Conservation (phyloP, 192 early-diverging fungal genomes). For the Fimicolochytrium jonesii region DNA sequence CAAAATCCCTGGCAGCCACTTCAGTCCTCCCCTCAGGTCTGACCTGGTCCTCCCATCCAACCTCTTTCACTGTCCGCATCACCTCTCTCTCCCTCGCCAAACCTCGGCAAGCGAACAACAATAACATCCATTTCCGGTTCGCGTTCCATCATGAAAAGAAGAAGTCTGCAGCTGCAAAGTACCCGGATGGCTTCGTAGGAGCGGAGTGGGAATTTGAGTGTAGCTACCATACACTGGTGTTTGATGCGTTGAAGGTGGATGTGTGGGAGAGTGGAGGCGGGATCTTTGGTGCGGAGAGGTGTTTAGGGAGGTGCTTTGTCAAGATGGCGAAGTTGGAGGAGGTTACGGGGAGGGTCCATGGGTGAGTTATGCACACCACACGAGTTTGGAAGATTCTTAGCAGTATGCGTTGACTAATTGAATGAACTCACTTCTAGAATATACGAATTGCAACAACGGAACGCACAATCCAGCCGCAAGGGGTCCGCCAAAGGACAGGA, state of each 20-base stretch:
- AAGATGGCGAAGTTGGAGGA: slow-evolving; percentile 9
- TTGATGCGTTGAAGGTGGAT: slow-evolving; percentile 33
- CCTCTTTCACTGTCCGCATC: no score
- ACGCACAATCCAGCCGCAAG: slow-evolving; percentile 14
- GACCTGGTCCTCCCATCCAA: no score
- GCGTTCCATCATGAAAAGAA: slow-evolving; percentile 20
- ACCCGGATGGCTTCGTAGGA: slow-evolving; percentile 18
- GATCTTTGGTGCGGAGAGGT: slow-evolving; percentile 22
- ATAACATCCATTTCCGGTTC: slow-evolving; percentile 11
- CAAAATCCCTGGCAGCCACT: no score
- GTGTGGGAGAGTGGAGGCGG: slow-evolving; percentile 12
- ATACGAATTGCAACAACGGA: slow-evolving; percentile 18
- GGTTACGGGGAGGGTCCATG: slow-evolving; percentile 6
- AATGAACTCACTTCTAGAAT: no score
- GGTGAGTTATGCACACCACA: neutral
- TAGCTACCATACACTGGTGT: slow-evolving; percentile 32
- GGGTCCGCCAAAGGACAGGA: slow-evolving; percentile 8
- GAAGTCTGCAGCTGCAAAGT: slow-evolving; percentile 8
- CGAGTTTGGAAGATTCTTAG: slow-evolving; percentile 14
- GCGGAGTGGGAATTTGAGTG: slow-evolving; percentile 19
- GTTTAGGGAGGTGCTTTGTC: slow-evolving; percentile 14
- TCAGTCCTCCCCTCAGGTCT: no score
- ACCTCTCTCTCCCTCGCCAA: no score
- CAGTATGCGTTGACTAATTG: neutral
- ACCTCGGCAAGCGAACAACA: no score